A percentile compares a stretch with the other conserved stretches of the same genome.
Conservation (phyloP, 2,329 filamentous ascomycete species). For the Paraphoma chrysanthemicola region DNA sequence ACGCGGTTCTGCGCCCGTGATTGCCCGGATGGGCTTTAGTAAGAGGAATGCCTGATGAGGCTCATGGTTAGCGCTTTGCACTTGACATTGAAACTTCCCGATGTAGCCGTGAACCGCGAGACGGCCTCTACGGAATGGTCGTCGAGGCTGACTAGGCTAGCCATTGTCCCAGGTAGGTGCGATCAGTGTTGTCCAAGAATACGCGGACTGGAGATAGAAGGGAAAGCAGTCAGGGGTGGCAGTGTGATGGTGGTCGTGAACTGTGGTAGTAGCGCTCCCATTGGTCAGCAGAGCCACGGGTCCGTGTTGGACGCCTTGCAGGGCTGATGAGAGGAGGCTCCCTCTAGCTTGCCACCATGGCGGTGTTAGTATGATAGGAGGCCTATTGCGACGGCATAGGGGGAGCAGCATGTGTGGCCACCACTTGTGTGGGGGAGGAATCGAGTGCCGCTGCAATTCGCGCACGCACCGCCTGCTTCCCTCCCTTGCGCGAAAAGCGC, state of each 20-base stretch:
- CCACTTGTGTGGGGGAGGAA: not conserved
- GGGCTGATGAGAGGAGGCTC: slow-evolving; percentile 2
- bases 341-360: not conserved
- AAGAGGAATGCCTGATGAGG: slow-evolving; percentile 18
- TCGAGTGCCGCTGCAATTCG: not conserved
- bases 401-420: not conserved
- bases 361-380: not conserved
- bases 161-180: slow-evolving; percentile 6
- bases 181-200: not conserved
- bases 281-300: not conserved
- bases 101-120: slow-evolving; percentile 18
- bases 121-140: not conserved
- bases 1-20: not conserved
- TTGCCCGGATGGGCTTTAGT: slow-evolving; percentile 13
- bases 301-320: slow-evolving; percentile 2
- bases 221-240: not conserved
- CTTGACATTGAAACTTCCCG: slow-evolving; percentile 9
- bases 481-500: not conserved
- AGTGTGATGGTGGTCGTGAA: not conserved
- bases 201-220: not conserved
- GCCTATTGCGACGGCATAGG: not conserved
- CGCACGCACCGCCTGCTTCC: too few species aligned
- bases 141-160: slow-evolving; percentile 12
- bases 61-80: slow-evolving; percentile 19
- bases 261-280: not conserved